Evolutionary conservation across 257 asterid species (phyloP), one percentile per base, ranked within the genome.

Genomic region (Anisodus tanguticus): DNA sequence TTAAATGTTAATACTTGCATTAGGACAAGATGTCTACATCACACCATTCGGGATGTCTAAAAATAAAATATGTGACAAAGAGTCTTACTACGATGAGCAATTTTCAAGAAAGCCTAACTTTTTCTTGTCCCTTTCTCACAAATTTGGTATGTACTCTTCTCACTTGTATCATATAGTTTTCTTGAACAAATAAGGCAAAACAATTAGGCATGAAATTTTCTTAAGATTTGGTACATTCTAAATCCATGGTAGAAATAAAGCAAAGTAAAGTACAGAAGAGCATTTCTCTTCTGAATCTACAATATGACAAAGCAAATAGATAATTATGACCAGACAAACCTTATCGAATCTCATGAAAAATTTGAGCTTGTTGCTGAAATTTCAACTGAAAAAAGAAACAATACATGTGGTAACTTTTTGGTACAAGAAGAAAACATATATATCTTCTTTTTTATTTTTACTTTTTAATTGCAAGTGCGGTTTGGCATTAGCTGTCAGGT

Each of bases 381-480:
- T 74, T 74, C 45, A 74, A 74, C 81, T 49, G 62, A 22, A 12
- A 71, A 8, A 19, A 47, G 3, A 13, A 49, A 11, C 45, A 49
- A 26, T 1, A 22, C 62, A 74, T 74, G 81, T 74, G 81, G 81
- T 74, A 15, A 11, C 81, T 49, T 74, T 74, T 49, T 74, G 19
- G 62, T 74, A 49, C 60, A 74, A 6, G 62, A 74, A 6, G 62
- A 49, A 74, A 74, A 74, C 43, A 74, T 74, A 41, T 51, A 16
- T 39, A 41, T 13, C 41, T 49, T 68, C 3, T 2, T 6, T 69
- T 37, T 64, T 39, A 39, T 6, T 69, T 41, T 41, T 69, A 6
- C 7, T 43, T 49, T 74, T 74, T 74, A 17, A 74, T 31, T 49
- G 0, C 7, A 74, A 22, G 81, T 74, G 81, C 22, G 17, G 62